Base-by-base conservation (phyloP, 345 rosid species). In the Eucalyptus tenuipes region DNA sequence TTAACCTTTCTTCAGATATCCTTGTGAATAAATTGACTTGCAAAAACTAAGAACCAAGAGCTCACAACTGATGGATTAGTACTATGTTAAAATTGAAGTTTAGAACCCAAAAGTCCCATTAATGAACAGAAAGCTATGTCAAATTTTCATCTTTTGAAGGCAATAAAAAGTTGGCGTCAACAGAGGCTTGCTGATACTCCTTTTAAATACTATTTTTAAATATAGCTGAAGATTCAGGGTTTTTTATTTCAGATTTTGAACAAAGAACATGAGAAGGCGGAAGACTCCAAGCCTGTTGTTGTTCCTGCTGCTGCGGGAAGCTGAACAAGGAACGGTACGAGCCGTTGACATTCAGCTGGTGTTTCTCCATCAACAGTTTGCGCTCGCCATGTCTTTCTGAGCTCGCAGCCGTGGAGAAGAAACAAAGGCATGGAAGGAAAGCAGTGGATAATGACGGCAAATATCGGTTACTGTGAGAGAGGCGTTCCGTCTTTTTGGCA, bases 231-330 rank as follows among this genome's bases (percentile, higher is more conserved):
- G 13, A 24, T 64, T 87, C 66, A 33, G 11, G 84, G 88, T 49
- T 42, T 31, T 48, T 4, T 5, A 59, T 92, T 90, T 89, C 94
- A 97, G 99, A 92, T 97, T 90, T 90, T 95, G 86, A 97, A 96
- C 94, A 96, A 96, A 91, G 99, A 97, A 89, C 99, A 97, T 52
- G 98, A 97, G 86, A 97, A 96, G 88, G 95, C 96, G 1, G 99
- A 96, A 90, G 99, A 97, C 91, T 91, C 94, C 5, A 96, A 96
- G 91, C 94, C 98, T 10, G 93, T 95, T 90, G 87, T 95, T 52
- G 93, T 95, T 85, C 95, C 96, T 0, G 90, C 94, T 85, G 91
- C 88, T 17, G 80, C 57, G 75, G 93, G 92, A 90, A 92, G 95
- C 93, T 93, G 92, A 91, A 75, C 44, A 75, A 40, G 84, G 47